Evolutionary conservation across 2,329 filamentous ascomycete genomes (phyloP).

Genomic region (Onygenales sp.): DNA sequence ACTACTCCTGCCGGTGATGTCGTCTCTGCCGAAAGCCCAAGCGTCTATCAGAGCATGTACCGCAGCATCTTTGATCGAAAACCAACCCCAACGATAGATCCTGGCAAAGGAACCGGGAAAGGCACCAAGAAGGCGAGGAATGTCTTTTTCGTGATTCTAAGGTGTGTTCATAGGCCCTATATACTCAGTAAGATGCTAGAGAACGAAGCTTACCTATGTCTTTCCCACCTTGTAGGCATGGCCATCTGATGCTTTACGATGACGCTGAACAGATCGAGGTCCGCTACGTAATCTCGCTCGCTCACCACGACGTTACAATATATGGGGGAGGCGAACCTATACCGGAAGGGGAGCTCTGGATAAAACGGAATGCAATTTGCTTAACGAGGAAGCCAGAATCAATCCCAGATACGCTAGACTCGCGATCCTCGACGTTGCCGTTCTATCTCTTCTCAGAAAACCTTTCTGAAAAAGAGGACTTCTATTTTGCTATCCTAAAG

Average conservation of each 20-base stretch:
- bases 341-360: conserved; percentile 87
- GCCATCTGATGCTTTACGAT: conserved; percentile 95
- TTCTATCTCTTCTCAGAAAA: conserved; percentile 95
- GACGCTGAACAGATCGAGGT: conserved; percentile 93
- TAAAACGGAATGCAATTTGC: conserved; percentile 85
- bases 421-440: conserved; percentile 52
- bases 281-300: conserved; percentile 86
- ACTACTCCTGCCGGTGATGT: conserved; percentile 70
- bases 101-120: conserved; percentile 40
- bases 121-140: conserved; percentile 59
- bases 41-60: conserved; percentile 98
- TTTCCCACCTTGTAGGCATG: conserved; percentile 53
- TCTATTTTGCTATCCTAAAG: conserved; percentile 84
- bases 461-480: conserved; percentile 94
- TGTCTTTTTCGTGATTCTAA: conserved; percentile 84
- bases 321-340: conserved; percentile 71
- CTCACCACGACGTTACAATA: conserved; percentile 74
- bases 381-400: conserved; percentile 55
- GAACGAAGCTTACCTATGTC: conserved; percentile 5
- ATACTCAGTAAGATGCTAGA: background rate
- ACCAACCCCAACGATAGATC: conserved; percentile 45
- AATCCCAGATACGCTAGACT: conserved; percentile 43
- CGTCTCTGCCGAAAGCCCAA: conserved; percentile 71
- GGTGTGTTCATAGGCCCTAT: conserved; percentile 43
- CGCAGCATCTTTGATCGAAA: conserved; percentile 87